These are phyloP conservation scores for Vachellia pachyceras DNA, from an alignment of 306 rosid species.

Conservation along the genomic window DNA sequence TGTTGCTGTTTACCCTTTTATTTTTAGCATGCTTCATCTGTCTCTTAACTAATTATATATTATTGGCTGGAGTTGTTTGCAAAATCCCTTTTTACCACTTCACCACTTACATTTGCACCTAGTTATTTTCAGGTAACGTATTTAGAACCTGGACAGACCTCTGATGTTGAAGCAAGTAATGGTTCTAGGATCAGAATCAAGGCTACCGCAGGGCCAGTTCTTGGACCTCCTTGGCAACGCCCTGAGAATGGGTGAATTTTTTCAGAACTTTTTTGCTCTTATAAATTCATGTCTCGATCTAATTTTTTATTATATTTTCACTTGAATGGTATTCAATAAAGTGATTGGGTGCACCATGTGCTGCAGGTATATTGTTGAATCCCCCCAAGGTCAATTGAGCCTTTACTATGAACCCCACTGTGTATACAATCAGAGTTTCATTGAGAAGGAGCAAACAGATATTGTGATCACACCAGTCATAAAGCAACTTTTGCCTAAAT, in stretches of 20 bases:
- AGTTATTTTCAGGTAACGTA: constrained; percentile 68
- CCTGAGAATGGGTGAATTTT: constrained; percentile 88
- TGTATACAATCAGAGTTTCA: constrained; percentile 60
- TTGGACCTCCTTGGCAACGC: constrained; percentile 99
- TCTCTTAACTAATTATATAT: not conserved
- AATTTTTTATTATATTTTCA: constrained; percentile 16
- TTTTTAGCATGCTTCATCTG: constrained; percentile 18
- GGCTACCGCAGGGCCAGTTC: constrained; percentile 93
- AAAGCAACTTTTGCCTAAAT: constrained; percentile 83
- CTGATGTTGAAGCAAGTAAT: constrained; percentile 64
- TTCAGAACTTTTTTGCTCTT: constrained; percentile 20
- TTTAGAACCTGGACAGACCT: constrained; percentile 87
- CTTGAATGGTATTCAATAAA: constrained; percentile 18
- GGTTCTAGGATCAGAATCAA: constrained; percentile 64
- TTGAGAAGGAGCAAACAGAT: constrained; percentile 81
- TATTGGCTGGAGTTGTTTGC: constrained; percentile 8
- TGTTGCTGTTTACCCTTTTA: constrained; percentile 10
- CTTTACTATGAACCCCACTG: constrained; percentile 97
- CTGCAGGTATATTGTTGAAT: constrained; percentile 70
- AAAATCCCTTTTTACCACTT: constrained; percentile 24
- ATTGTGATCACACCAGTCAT: constrained; percentile 90
- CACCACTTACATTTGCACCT: constrained; percentile 12
- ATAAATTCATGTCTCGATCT: constrained; percentile 1
- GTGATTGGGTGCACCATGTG: constrained; percentile 31
- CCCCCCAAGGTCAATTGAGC: constrained; percentile 66